Base-by-base conservation (phyloP, 495 filamentous ascomycete genomes). In the Tuber calosporum region DNA sequence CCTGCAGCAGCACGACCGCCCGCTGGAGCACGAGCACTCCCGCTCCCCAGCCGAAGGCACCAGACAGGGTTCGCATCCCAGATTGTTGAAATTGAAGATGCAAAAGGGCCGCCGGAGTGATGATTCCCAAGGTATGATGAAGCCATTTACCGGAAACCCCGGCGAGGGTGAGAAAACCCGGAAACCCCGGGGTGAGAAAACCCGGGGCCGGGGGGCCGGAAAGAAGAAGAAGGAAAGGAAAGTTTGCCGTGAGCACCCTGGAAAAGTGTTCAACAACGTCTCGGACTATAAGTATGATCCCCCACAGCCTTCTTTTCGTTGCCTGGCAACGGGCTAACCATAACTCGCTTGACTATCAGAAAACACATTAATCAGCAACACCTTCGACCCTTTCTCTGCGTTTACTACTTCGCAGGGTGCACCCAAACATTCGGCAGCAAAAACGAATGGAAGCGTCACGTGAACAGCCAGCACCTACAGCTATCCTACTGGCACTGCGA, bases 391-490 rank as follows among this genome's bases (percentile, higher is more conserved):
- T 97, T 94, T 82, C 83, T 86, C 68, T 98, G 94, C 84, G 90
- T 90, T 73, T 94, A 97, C 83, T 82, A 88, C 19, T 89, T 88
- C 71, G 96, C 94, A 73, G 91, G 90, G n/a, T 99, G 95, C 81
- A 82, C 82, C 9, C 93, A 91, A 77, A 93, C 89, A 0, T 97
- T 99, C 80, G 89, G 89, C 15, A 93, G 91, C 45, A 97, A 97
- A 82, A 97, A 97, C 79, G 95, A 99, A 82, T 98, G 94, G 94
- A 96, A 97, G 82, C 89, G 94, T 0, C 94, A 98, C 82, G 89
- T 96, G 77, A 84, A 83, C 41, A 90, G 91, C 2, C 91, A 96
- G 81, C 94, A 98, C 81, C 84, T 97, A 43, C 87, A 89, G 69
- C 86, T 93, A 15, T 84, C 88, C 67, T 92, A 91, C 84, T 98